Evolutionary conservation across 768 basidiomycete genomes (phyloP), one percentile per base, ranked within the genome.

Genomic region (Pholiota molesta): DNA sequence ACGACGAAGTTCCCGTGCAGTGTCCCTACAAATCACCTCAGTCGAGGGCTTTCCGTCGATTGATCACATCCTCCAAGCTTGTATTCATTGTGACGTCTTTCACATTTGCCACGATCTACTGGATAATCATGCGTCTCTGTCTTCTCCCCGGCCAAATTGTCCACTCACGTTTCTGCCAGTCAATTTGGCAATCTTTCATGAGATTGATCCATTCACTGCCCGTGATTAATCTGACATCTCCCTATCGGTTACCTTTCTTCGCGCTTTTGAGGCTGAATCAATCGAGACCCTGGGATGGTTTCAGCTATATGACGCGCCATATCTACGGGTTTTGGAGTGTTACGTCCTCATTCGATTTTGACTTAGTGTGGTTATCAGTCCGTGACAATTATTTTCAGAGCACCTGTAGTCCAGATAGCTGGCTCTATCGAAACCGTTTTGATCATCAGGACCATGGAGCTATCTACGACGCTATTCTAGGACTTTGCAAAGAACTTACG

Each of bases 11-110:
- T 47, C 61, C 63, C 31, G 49, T 56, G 29, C 66, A 44, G 51
- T 67, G 66, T 53, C 60, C 66, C 0, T 67, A 67, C 44, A 67
- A 64, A 52, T 67, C 66, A 3, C 66, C 66, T 2, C 66, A 67
- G 35, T 61, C 65, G 13, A 31, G 57, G 39, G 65, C 65, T 8
- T 66, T 66, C 45, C 64, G 56, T 5, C 17, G 39, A 13, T 47
- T 62, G 11, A 58, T 54, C 5, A 42, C 52, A 11, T 57, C 57
- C 2, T 63, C 62, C 37, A 56, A 26, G 21, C 23, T 56, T 44
- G 23, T 56, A 26, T 56, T 56, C 55, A 17, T 21, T 19, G 16
- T 40, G 23, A 16, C 40, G n/a, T 56, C 55, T 9, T 28, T 26
- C 21, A 26, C 40, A n/a, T 44, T 58, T 29, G 57, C 45, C 33